Evolutionary conservation across 2,329 filamentous ascomycete species (phyloP), one percentile per base, ranked within the genome.

Genomic region (Fusarium proliferatum): DNA sequence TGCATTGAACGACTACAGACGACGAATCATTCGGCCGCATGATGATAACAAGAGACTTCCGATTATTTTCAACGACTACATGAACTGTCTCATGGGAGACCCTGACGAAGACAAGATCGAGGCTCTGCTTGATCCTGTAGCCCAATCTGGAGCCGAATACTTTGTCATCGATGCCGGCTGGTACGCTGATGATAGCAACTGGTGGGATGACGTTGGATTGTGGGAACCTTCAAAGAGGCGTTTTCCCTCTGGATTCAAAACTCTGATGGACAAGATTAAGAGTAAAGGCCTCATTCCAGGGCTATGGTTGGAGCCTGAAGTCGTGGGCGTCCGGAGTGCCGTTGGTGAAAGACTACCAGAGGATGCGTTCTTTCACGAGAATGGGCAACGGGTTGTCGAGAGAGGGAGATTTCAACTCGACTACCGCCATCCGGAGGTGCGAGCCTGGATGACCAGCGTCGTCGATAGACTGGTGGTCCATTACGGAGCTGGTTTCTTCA

Each of bases 1-100:
- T 46, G 2, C 76, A 2, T 33, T 82, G 26, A 82, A 77, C 0
- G 42, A 69, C 15, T 82, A 82, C 65, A 67, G 81, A 13, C 77
- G 81, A 4, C 64, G 41, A 7, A 80, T 81, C 15, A 71, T 79
- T 9, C 70, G 79, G 6, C 63, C 64, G 3, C 80, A 83, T 52
- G 34, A 33, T 1, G 81, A 83, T 61, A 78, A 81, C 55, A 61
- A 76, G 16, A 51, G 41, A 3, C 55, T 82, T 1, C 77, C 79
- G 1, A 75, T 83, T 39, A 79, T 83, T 28, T 83, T 82, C 74
- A 83, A 83, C 67, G 80, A 83, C 59, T 82, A 82, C 53, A 83
- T 82, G 81, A 83, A 82, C 64, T 83, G 81, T 43, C 74, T 82
- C 7, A 82, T 82, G 81, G 81, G 81, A 2, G 80, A 83, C 60